phyloP scores from a whole-genome alignment of 164 flowering plant species.

The Aristolochia contorta region DNA sequence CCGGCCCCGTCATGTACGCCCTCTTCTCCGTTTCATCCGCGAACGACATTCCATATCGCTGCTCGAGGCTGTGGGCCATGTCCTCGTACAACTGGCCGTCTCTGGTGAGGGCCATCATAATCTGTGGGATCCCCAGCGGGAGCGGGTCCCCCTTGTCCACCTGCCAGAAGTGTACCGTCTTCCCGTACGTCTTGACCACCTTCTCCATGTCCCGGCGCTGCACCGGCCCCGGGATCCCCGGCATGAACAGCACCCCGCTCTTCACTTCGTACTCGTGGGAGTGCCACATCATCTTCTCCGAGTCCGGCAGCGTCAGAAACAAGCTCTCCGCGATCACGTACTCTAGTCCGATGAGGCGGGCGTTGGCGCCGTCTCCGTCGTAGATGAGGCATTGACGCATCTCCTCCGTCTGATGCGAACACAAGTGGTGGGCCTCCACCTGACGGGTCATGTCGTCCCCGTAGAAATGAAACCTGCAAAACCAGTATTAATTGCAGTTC shows the following conservation, averaged over 20 bases:
- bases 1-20: slow-evolving; percentile 59
- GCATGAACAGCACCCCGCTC: slow-evolving; percentile 76
- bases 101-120: slow-evolving; percentile 74
- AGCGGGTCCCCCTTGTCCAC: slow-evolving; percentile 63
- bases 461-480: slow-evolving; percentile 63
- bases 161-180: slow-evolving; percentile 83
- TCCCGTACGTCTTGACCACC: slow-evolving; percentile 71
- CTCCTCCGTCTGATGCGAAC: slow-evolving; percentile 79
- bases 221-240: slow-evolving; percentile 56
- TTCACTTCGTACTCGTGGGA: slow-evolving; percentile 87
- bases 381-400: slow-evolving; percentile 85
- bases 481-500: no score
- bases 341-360: slow-evolving; percentile 71
- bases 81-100: slow-evolving; percentile 59
- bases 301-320: slow-evolving; percentile 59
- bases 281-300: slow-evolving; percentile 87
- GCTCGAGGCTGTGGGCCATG: slow-evolving; percentile 43
- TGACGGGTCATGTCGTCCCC: slow-evolving; percentile 79
- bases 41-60: slow-evolving; percentile 30
- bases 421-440: slow-evolving; percentile 91
- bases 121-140: slow-evolving; percentile 68
- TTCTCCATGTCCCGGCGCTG: slow-evolving; percentile 62
- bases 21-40: slow-evolving; percentile 57
- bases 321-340: slow-evolving; percentile 61
- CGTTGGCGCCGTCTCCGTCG: slow-evolving; percentile 44